Evolutionary conservation across 2,329 filamentous ascomycete species (phyloP), one percentile per base, ranked within the genome.

Genomic region (Cryphonectria nitschkei): DNA sequence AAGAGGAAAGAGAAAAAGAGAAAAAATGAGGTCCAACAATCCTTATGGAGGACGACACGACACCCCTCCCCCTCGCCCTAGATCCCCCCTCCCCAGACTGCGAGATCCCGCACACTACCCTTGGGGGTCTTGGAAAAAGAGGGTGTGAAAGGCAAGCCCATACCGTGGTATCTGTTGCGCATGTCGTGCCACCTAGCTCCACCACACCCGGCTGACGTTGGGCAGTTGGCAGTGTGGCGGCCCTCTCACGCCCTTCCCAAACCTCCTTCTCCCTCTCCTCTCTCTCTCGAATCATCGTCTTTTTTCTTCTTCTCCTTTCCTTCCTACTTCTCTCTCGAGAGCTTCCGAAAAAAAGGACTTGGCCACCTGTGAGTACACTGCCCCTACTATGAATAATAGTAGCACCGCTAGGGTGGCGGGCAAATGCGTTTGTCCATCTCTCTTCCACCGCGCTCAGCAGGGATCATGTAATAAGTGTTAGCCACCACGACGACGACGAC

Each of bases 401-500:
- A 50, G 46, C 46, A 50, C 22, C 6, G 22, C n/a, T 11, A 56
- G 56, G 41, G 43, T 60, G 66, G 66, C 37, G 29, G 66, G 66
- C 26, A 26, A 26, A 52, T 70, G 68, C 66, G 71, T 70, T 72
- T 72, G 71, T 72, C 68, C 68, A 65, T 62, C 67, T 58, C 63
- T 60, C 26, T n/a, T 37, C 34, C 29, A 22, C 68, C 26, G 65
- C 26, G 56, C 65, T 32, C 65, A 19, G 64, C 58, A 64, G 37
- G 37, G 41, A 37, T 34, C 41, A 68, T 22, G 29, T 9, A 63
- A 19, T 8, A 34, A 37, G 37, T 26, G 5, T 3, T 13, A 56
- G 46, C 58, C 67, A 46, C 7, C 41, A 50, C 19, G 32, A n/a
- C 26, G 11, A 50, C 43, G 13, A 46, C 26, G 1, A 26, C 26